Evolutionary conservation across 768 basidiomycete species (phyloP), one percentile per base, ranked within the genome.

Genomic region (Lactifluus piperatus): DNA sequence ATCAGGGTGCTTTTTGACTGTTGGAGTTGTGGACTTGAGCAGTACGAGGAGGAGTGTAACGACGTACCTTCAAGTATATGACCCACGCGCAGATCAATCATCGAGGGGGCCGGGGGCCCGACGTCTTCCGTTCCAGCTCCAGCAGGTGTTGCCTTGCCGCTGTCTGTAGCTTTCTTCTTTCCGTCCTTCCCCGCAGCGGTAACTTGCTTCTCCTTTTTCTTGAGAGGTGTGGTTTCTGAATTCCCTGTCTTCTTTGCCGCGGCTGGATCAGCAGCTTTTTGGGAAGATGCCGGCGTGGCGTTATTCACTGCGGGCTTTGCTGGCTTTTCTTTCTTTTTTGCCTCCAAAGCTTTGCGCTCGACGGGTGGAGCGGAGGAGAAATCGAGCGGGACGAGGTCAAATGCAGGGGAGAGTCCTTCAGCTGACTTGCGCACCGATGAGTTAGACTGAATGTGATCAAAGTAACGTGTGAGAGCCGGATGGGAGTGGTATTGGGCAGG

Each of bases 81-180:
- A 3, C 97, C 95, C 3, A 99, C 92, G 47, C 95, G 82, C 61
- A 99, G 79, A 67, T 99, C 97, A 67, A 99, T 88, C 94, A 98
- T 97, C 45, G 91, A 93, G 14, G 97, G 97, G 18, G 85, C 77
- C 34, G 94, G 93, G 63, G 86, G 86, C n/a, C 86, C 82, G 2
- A 79, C 78, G 64, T 92, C 93, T 58, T 80, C 82, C 41, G 79
- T 76, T 45, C 76, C 69, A 46, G 79, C 76, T 48, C 77, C 69
- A 30, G 56, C 68, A 47, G 30, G 67, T 26, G 52, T 69, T 43
- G 29, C 63, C 64, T 62, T 70, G 32, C 52, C 72, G 61, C 50
- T 61, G 56, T 67, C 68, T 4, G 68, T 69, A 39, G 65, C 69
- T 65, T 73, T 73, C 66, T 74, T 75, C 32, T 69, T 68, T 36